Evolutionary conservation across 257 asterid species (phyloP).

Genomic region (Solanum chilense): DNA sequence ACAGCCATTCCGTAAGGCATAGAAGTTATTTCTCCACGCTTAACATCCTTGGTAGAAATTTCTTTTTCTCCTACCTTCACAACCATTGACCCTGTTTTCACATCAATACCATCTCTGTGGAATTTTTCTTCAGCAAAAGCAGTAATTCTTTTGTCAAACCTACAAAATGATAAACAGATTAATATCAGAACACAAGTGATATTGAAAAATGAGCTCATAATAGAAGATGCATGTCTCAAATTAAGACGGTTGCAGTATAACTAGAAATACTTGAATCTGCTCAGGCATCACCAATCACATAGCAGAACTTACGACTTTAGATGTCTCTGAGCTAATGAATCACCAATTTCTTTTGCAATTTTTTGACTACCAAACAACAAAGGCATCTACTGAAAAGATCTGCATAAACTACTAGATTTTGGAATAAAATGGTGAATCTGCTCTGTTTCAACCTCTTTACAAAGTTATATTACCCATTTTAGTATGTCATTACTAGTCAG

Average conservation of each 20-base stretch:
- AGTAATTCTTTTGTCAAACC: slow-evolving; percentile 97
- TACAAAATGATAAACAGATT: slow-evolving; percentile 11
- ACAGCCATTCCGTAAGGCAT: slow-evolving; percentile 96
- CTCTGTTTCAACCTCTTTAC: background rate
- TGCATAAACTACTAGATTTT: background rate
- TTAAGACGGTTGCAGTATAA: background rate
- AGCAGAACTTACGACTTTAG: background rate
- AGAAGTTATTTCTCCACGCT: slow-evolving; percentile 57
- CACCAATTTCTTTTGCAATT: background rate
- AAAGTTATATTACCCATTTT: background rate
- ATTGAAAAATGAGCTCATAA: background rate
- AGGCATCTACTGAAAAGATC: background rate
- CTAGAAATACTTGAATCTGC: background rate
- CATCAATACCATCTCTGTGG: slow-evolving; percentile 74
- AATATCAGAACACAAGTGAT: background rate
- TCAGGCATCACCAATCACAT: background rate
- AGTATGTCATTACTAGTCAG: background rate
- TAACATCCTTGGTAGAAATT: slow-evolving; percentile 61
- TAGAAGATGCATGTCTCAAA: background rate
- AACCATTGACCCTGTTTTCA: slow-evolving; percentile 91
- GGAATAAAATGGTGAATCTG: background rate
- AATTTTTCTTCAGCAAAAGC: slow-evolving; percentile 90
- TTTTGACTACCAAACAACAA: background rate
- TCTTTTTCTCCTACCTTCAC: slow-evolving; percentile 77
- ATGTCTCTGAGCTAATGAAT: background rate